A percentile compares a stretch with the other conserved stretches of the same genome.
phyloP scores from a whole-genome alignment of 1,139 yeast species.

The Pichia norvegensis region DNA sequence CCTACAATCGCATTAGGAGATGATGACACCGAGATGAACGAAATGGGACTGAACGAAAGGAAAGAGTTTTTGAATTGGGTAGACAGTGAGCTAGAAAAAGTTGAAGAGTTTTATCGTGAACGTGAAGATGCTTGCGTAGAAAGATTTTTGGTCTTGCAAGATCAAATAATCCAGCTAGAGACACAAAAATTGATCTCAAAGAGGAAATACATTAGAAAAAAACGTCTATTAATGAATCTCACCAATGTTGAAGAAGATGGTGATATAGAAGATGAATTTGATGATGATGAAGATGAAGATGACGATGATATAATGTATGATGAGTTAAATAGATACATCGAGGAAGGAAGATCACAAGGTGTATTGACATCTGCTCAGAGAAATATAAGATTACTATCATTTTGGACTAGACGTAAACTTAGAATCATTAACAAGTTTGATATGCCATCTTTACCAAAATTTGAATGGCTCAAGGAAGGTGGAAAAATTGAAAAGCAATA shows the following conservation, averaged over 20 bases:
- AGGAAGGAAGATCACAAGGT: not conserved
- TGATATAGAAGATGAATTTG: constrained; percentile 6
- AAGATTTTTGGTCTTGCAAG: constrained; percentile 55
- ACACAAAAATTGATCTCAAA: constrained; percentile 38
- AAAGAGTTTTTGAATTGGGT: constrained; percentile 54
- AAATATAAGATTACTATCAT: constrained; percentile 17
- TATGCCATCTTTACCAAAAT: constrained; percentile 51
- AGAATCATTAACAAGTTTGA: constrained; percentile 39
- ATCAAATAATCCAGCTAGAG: constrained; percentile 56
- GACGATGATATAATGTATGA: constrained; percentile 5
- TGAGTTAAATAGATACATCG: not conserved
- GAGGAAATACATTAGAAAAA: constrained; percentile 13
- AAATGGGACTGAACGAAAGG: constrained; percentile 29
- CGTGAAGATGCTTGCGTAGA: constrained; percentile 56
- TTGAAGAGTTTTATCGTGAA: constrained; percentile 51
- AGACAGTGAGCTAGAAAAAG: constrained; percentile 48
- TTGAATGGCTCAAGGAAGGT: constrained; percentile 33
- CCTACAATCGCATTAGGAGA: constrained; percentile 2
- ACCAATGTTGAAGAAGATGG: constrained; percentile 4
- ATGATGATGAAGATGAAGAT: constrained; percentile 10
- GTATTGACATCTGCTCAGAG: constrained; percentile 14
- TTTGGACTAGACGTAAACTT: constrained; percentile 27
- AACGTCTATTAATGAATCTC: not conserved
- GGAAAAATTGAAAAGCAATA: constrained; percentile 28
- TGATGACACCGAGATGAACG: constrained; percentile 18